Conservation (phyloP, 306 rosid species). For the Dryas alaskensis region DNA sequence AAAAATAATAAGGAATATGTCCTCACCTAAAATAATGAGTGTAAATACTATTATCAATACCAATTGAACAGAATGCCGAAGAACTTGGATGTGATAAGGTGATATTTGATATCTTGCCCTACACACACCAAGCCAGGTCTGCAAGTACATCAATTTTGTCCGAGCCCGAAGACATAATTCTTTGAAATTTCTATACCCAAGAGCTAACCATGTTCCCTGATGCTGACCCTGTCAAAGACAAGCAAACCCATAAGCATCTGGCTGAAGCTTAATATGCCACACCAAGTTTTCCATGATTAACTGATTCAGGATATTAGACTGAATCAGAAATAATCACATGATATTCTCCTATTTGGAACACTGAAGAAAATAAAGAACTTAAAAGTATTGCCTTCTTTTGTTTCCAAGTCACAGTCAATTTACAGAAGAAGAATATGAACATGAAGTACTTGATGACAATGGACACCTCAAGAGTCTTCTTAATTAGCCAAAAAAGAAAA, state of each 20-base stretch:
- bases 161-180: neutral
- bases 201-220: constrained; percentile 6
- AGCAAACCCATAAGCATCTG: constrained; percentile 1
- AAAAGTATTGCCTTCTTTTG: neutral
- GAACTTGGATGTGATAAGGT: constrained; percentile 12
- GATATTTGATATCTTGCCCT: constrained; percentile 29
- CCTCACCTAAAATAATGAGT: constrained; percentile 29
- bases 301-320: neutral
- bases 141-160: constrained; percentile 16
- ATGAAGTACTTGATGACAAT: neutral
- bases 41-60: constrained; percentile 14
- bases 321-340: neutral
- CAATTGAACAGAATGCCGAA: constrained; percentile 17
- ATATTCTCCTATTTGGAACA: neutral
- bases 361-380: neutral
- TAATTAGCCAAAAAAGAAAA: neutral
- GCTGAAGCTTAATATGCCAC: neutral
- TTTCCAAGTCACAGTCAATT: constrained; percentile 2
- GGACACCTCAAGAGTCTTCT: constrained; percentile 1
- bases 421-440: neutral
- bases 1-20: neutral
- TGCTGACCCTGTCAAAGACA: constrained; percentile 13
- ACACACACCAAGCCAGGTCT: constrained; percentile 28
- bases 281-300: neutral
- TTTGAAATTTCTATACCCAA: neutral